phyloP scores from a whole-genome alignment of 257 asterid species.

The Solanum piurae region DNA sequence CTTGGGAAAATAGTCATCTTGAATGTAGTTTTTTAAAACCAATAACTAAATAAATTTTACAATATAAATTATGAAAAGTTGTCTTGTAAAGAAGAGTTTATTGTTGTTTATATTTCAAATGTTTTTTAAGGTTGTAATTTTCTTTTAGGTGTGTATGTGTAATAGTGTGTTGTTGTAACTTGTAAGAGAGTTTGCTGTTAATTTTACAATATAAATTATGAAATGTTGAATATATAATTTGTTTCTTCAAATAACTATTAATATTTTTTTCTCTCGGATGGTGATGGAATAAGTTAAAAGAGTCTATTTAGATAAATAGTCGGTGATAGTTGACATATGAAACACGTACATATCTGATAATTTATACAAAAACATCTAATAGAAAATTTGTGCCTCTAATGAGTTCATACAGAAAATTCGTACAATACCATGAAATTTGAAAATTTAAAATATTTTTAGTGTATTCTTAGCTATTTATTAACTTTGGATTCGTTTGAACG shows the following conservation, averaged over 20 bases:
- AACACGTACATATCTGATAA: neutral
- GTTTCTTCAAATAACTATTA: neutral
- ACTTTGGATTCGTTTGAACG: neutral
- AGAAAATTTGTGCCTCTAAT: too few relatives aligned
- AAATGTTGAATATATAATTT: neutral
- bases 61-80: neutral
- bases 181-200: neutral
- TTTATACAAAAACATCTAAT: too few relatives aligned
- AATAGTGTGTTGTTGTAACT: neutral
- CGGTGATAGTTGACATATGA: too few relatives aligned
- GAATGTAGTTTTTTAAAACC: neutral
- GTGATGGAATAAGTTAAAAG: neutral
- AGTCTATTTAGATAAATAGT: neutral
- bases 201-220: neutral
- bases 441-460: too few relatives aligned
- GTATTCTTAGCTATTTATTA: neutral
- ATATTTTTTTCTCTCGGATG: neutral
- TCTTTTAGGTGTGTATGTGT: neutral
- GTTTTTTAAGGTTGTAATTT: neutral
- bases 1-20: constrained; percentile 30
- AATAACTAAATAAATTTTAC: neutral
- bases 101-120: neutral
- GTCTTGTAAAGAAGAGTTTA: neutral
- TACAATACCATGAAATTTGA: too few relatives aligned
- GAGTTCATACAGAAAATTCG: neutral